phyloP scores from a whole-genome alignment of 306 rosid species.

The Glycine tomentella region DNA sequence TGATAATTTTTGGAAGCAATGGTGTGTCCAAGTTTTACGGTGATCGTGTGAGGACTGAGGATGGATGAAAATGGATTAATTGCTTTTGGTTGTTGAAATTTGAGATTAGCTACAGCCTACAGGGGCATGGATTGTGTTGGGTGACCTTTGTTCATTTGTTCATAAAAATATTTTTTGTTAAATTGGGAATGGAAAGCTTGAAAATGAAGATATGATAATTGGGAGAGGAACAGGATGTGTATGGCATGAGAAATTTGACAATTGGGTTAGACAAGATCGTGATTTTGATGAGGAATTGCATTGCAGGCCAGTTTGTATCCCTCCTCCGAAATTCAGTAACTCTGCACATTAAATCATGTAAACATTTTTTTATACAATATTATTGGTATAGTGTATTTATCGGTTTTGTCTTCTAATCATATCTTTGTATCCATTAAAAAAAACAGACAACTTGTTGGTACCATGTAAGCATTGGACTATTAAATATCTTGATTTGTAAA shows the following conservation, averaged over 20 bases:
- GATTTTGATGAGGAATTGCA: not conserved
- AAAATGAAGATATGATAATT: conserved; percentile 3
- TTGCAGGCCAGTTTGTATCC: not conserved
- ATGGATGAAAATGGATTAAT: not conserved
- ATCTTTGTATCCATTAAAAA: too few relatives aligned
- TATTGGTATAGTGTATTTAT: too few relatives aligned
- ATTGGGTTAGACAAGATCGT: not conserved
- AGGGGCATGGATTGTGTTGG: too few relatives aligned
- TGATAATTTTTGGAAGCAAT: not conserved
- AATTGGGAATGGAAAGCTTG: not conserved
- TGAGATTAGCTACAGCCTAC: too few relatives aligned
- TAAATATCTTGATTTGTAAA: not conserved
- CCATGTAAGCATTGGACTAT: not conserved
- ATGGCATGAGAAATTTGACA: too few relatives aligned
- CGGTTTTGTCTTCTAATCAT: too few relatives aligned
- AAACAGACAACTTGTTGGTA: not conserved
- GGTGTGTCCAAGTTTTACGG: not conserved
- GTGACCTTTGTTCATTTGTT: too few relatives aligned
- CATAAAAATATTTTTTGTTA: too few relatives aligned
- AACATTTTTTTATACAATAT: not conserved
- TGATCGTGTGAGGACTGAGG: not conserved
- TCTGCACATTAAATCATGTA: not conserved
- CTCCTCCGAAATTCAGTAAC: not conserved
- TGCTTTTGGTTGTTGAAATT: not conserved
- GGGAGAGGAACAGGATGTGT: not conserved